Base-by-base conservation (phyloP, 2,329 filamentous ascomycete genomes). In the Calonectria pseudoturangicola region DNA sequence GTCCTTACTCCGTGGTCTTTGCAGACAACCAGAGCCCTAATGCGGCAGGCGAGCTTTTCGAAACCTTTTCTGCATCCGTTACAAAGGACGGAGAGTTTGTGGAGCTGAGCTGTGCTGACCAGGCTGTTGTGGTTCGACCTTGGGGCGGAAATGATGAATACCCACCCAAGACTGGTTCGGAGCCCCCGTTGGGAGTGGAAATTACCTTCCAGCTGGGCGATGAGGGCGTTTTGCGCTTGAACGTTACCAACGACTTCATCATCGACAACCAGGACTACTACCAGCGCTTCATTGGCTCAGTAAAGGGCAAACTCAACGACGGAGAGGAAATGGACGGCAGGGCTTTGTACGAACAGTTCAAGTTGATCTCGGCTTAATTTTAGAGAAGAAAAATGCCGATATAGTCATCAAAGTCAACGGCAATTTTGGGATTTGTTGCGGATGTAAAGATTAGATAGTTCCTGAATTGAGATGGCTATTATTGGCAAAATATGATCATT, bases 1-100 rank as follows among this genome's bases (percentile, higher is more conserved):
- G 60, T n/a, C 60, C 60, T 12, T 64, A 64, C 15, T 64, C 60
- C 3, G 60, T 64, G 16, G 60, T 64, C n/a, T 64, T 64, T 36
- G 18, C 60, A 18, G 43, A 48, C 15, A 45, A 16, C 12, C 41
- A 48, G 25, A 36, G 47, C 15, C 60, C 41, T 16, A 15, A 13
- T 6, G 60, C 12, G 1, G 18, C 25, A 33, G n/a, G 12, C 60
- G n/a, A 48, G 5, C 15, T 33, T 27, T 10, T 2, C 9, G 60
- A 64, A 33, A n/a, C 10, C 10, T 5, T 48, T 27, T 64, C 60
- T 12, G 60, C 41, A 10, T 33, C 41, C 13, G 60, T 64, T 4
- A 13, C 60, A 36, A 48, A 33, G 43, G 21, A 64, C 30, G 60
- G 60, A 4, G 21, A 64, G 60, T 64, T 64, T 33, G 4, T 64